Percentiles rank a stretch among this genome's conserved stretches.
phyloP scores from a whole-genome alignment of 1,139 yeast species.

The Geotrichum bryndzae region DNA sequence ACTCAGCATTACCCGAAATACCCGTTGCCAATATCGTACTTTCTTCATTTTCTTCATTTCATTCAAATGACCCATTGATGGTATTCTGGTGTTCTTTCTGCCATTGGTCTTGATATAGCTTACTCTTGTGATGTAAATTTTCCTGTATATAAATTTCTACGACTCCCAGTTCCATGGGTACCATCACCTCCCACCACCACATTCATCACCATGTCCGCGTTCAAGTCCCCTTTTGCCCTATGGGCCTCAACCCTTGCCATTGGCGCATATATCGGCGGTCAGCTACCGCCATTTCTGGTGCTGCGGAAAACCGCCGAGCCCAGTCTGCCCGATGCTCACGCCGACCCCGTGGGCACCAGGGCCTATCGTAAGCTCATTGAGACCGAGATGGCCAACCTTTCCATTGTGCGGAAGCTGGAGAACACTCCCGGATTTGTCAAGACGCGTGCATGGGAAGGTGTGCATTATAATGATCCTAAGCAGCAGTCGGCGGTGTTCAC shows the following conservation, averaged over 20 bases:
- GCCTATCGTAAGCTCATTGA: constrained; percentile 11
- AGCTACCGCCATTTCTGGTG: constrained; percentile 10
- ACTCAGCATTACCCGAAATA: neutral
- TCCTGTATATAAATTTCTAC: neutral
- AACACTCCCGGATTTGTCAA: constrained; percentile 2
- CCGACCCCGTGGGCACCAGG: constrained; percentile 6
- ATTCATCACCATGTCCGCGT: neutral
- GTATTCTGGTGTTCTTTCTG: neutral
- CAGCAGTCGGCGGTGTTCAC: constrained; percentile 20
- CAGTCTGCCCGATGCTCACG: constrained; percentile 2
- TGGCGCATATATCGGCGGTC: constrained; percentile 7
- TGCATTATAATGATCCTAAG: neutral
- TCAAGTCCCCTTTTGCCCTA: neutral
- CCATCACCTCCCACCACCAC: neutral
- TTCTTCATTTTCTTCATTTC: too few relatives aligned
- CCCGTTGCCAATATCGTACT: neutral
- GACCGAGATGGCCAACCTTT: constrained; percentile 10
- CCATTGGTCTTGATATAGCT: neutral
- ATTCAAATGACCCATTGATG: neutral
- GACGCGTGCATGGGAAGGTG: constrained; percentile 12
- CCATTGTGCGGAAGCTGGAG: constrained; percentile 9
- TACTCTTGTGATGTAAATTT: neutral
- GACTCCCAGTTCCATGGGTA: neutral
- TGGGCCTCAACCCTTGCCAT: constrained; percentile 1
- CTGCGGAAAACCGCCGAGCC: constrained; percentile 6